Evolutionary conservation across 2,329 filamentous ascomycete species (phyloP), one percentile per base, ranked within the genome.

Genomic region (Ampelomyces quisqualis): DNA sequence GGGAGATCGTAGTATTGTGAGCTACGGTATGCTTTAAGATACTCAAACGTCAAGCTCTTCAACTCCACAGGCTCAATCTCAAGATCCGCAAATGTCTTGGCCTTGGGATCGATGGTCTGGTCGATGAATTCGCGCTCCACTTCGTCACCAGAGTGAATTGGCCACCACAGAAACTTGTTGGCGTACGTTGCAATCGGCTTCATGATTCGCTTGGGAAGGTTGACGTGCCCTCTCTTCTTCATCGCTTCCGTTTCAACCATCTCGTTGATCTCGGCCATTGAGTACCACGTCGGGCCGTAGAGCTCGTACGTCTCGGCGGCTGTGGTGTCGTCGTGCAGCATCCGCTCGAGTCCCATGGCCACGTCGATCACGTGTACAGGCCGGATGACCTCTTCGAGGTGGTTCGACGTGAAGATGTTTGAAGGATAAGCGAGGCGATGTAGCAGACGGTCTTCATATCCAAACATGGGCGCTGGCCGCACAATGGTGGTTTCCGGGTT

Each of bases 401-500:
- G 82, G 75, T 98, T 98, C 43, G 89, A 80, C 17, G 90, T 96
- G 63, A 97, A 80, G 43, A 95, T 66, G 69, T 95, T 95, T 45
- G 83, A 82, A 8, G 84, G 77, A 53, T 82, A 80, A 28, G 91
- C 93, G 37, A 97, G 82, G 66, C 83, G 88, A 69, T 95, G 82
- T 24, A 98, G 82, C 30, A 98, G 80, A 60, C 85, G 85, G 72
- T 98, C 93, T 72, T 98, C 93, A 64, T 90, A 95, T 23, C 93
- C 93, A 65, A 95, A 98, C 70, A 95, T 80, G 38, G 90, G 93
- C 9, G 91, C 88, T 30, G 93, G 93, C 51, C 93, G 84, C 52
- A 98, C 93, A 57, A 98, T 90, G 31, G 93, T 98, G 13, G 93
- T 95, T 73, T 98, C 93, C 18, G 93, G 93, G 76, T n/a, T 90